Conservation (phyloP, 2,329 filamentous ascomycete genomes). For the Conoideocrella luteorostrata region DNA sequence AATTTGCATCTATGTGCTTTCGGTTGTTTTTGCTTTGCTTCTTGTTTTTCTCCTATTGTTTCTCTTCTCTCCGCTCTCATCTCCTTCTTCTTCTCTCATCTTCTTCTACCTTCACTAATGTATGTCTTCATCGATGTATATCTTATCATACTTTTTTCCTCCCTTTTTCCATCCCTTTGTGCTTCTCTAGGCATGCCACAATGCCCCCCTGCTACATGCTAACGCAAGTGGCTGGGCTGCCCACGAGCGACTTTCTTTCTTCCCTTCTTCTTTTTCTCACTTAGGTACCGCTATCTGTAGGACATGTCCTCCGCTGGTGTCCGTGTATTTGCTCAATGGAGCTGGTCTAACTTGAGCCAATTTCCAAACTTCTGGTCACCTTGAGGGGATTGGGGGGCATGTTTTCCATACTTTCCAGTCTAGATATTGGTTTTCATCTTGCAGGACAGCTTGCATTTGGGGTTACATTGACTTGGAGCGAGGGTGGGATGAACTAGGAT, state of each 20-base stretch:
- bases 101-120: not conserved
- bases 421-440: not conserved
- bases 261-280: not conserved
- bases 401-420: too few relatives aligned
- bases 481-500: too few relatives aligned
- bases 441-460: not conserved
- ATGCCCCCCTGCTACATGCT: not conserved
- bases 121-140: too few relatives aligned
- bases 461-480: not conserved
- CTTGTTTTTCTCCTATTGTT: not conserved
- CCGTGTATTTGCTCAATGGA: not conserved
- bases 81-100: not conserved
- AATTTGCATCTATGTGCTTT: not conserved
- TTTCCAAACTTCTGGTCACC: too few relatives aligned
- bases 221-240: not conserved
- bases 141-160: not conserved
- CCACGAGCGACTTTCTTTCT: not conserved
- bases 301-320: not conserved
- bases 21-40: not conserved
- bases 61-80: not conserved
- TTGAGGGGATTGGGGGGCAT: too few relatives aligned
- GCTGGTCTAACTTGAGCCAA: not conserved
- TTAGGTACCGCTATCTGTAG: not conserved
- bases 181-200: not conserved
- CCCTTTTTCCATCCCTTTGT: not conserved